Evolutionary conservation across 805 yeast species (phyloP).

Genomic region (Ogataea naganishii): DNA sequence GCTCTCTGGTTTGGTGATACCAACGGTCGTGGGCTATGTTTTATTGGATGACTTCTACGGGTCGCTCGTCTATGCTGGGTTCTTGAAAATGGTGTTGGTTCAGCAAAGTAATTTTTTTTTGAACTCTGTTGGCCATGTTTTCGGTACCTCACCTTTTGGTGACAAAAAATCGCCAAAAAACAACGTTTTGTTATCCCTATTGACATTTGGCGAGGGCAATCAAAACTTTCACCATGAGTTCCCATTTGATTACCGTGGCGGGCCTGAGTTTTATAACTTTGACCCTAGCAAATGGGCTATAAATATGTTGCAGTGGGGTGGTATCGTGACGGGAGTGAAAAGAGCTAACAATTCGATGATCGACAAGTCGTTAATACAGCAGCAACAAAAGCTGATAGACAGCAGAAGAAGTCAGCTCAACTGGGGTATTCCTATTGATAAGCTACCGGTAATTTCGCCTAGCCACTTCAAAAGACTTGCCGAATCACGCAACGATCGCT

Average conservation of each 20-base stretch:
- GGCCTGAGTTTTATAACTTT: constrained; percentile 60
- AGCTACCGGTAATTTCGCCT: constrained; percentile 58
- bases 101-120: constrained; percentile 76
- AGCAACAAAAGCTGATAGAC: constrained; percentile 75
- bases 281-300: constrained; percentile 86
- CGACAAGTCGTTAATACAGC: constrained; percentile 68
- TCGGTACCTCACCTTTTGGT: constrained; percentile 68
- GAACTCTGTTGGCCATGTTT: constrained; percentile 76
- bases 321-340: constrained; percentile 51
- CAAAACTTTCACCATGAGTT: constrained; percentile 95
- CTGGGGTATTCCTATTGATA: constrained; percentile 93
- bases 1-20: constrained; percentile 43
- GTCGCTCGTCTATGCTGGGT: constrained; percentile 74
- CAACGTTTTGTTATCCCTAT: constrained; percentile 50
- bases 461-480: constrained; percentile 34
- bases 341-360: constrained; percentile 50
- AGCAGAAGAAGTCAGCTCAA: constrained; percentile 66
- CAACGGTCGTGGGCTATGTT: constrained; percentile 55
- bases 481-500: constrained; percentile 21
- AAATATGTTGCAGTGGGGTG: constrained; percentile 38
- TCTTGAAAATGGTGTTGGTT: constrained; percentile 57
- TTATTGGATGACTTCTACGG: constrained; percentile 70
- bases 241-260: constrained; percentile 82
- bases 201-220: constrained; percentile 85
- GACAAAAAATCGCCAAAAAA: constrained; percentile 67